Conservation (phyloP, 1,139 yeast species). For the Suhomyces yuchorum region DNA sequence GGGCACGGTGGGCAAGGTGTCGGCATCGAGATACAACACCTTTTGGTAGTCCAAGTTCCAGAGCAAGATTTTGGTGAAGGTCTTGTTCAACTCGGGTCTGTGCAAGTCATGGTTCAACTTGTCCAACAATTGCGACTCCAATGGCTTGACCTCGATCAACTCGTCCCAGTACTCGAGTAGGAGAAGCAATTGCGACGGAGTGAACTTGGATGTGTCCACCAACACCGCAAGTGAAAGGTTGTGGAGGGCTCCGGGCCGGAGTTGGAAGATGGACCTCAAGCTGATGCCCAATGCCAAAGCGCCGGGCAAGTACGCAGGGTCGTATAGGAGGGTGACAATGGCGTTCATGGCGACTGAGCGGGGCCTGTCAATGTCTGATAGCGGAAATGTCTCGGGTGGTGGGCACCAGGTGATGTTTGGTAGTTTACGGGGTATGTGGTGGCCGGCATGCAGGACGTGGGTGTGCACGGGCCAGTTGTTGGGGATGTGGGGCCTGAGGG, state of each 20-base stretch:
- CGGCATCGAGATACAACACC: slow-evolving; percentile 80
- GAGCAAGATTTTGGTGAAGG: slow-evolving; percentile 71
- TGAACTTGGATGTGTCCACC: slow-evolving; percentile 35
- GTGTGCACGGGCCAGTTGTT: background rate
- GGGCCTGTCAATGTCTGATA: background rate
- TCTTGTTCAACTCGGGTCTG: slow-evolving; percentile 73
- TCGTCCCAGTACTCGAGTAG: slow-evolving; percentile 33
- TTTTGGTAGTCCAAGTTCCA: slow-evolving; percentile 67
- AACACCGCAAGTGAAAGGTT: slow-evolving; percentile 31
- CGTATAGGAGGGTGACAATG: slow-evolving; percentile 66
- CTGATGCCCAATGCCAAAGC: slow-evolving; percentile 62
- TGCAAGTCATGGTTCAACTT: slow-evolving; percentile 44
- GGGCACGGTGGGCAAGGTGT: slow-evolving; percentile 63
- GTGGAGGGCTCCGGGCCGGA: slow-evolving; percentile 1
- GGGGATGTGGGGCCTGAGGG: background rate
- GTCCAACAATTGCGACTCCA: slow-evolving; percentile 29
- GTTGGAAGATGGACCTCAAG: slow-evolving; percentile 22
- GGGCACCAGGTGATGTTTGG: background rate
- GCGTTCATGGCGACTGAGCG: slow-evolving; percentile 35
- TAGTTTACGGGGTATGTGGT: slow-evolving; percentile 4
- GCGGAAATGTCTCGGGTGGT: background rate
- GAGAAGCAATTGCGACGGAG: slow-evolving; percentile 30
- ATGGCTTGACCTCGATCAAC: slow-evolving; percentile 33
- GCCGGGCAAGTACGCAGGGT: slow-evolving; percentile 73
- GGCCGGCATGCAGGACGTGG: slow-evolving; percentile 2